These are phyloP conservation scores for Aegilops bicornis DNA, from an alignment of 176 grass and related monocot species.

Conservation along the genomic window DNA sequence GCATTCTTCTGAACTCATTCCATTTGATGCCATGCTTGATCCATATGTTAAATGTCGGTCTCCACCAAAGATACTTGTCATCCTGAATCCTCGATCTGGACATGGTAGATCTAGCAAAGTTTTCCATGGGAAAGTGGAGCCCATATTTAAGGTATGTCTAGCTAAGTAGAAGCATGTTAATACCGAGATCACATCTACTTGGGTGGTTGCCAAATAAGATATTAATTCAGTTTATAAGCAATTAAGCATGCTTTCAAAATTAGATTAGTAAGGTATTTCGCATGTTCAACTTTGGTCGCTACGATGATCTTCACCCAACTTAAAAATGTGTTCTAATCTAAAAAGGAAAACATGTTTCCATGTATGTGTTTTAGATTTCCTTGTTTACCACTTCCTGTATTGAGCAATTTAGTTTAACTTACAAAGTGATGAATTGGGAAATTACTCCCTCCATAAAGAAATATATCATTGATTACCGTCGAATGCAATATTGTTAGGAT, in stretches of 20 bases:
- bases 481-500: too few species aligned
- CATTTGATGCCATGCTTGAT: conserved; percentile 73
- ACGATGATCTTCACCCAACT: too few species aligned
- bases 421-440: too few species aligned
- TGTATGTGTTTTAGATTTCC: too few species aligned
- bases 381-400: too few species aligned
- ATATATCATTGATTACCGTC: too few species aligned
- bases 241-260: conserved; percentile 6
- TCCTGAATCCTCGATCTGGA: conserved; percentile 96
- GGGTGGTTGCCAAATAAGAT: conserved; percentile 2
- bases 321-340: too few species aligned
- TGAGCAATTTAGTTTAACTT: too few species aligned
- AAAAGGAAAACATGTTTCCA: too few species aligned
- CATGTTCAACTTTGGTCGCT: neutral
- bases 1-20: conserved; percentile 68
- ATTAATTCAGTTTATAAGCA: conserved; percentile 1
- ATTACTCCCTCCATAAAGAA: too few species aligned
- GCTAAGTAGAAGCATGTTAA: conserved; percentile 27
- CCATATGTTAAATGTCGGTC: conserved; percentile 92
- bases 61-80: conserved; percentile 87
- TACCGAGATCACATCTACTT: conserved; percentile 20
- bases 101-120: conserved; percentile 98
- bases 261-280: conserved; percentile 1
- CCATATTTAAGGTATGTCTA: conserved; percentile 94
- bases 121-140: conserved; percentile 94